Conservation (phyloP, 768 basidiomycete genomes). For the Rhodocollybia butyracea region DNA sequence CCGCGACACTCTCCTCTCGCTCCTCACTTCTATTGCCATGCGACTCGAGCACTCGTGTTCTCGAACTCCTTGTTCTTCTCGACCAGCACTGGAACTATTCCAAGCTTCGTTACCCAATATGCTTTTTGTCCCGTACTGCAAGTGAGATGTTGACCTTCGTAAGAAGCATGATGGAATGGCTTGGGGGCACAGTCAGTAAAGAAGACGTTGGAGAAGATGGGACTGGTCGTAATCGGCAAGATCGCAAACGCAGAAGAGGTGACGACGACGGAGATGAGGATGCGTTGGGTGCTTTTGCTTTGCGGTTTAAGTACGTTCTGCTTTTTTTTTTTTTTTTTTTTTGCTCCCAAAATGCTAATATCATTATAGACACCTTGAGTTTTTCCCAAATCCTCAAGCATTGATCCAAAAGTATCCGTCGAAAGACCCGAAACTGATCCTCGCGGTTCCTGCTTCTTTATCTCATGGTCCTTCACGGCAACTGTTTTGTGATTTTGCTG, state of each 20-base stretch:
- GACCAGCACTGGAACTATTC: conserved; percentile 98
- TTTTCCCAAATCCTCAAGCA: conserved; percentile 81
- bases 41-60: conserved; percentile 90
- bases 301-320: conserved; percentile 82
- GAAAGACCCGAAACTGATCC: conserved; percentile 87
- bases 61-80: conserved; percentile 92
- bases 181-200: conserved; percentile 92
- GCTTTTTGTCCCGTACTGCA: conserved; percentile 87
- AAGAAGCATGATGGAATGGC: conserved; percentile 98
- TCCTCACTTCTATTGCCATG: conserved; percentile 88
- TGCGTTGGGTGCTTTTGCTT: conserved; percentile 77
- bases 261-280: conserved; percentile 80
- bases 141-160: conserved; percentile 94
- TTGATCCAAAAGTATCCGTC: conserved; percentile 81
- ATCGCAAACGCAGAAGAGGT: conserved; percentile 47
- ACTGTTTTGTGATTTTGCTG: conserved; percentile 84
- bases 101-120: conserved; percentile 81
- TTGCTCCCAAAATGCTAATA: neutral
- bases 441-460: conserved; percentile 89
- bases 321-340: neutral
- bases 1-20: conserved; percentile 74
- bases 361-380: conserved; percentile 74
- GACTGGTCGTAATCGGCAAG: conserved; percentile 47
- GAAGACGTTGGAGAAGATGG: conserved; percentile 87
- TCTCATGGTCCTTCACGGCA: conserved; percentile 89